These are phyloP conservation scores for Agrocybe pediades DNA, from an alignment of 768 basidiomycete genomes.

Conservation along the genomic window DNA sequence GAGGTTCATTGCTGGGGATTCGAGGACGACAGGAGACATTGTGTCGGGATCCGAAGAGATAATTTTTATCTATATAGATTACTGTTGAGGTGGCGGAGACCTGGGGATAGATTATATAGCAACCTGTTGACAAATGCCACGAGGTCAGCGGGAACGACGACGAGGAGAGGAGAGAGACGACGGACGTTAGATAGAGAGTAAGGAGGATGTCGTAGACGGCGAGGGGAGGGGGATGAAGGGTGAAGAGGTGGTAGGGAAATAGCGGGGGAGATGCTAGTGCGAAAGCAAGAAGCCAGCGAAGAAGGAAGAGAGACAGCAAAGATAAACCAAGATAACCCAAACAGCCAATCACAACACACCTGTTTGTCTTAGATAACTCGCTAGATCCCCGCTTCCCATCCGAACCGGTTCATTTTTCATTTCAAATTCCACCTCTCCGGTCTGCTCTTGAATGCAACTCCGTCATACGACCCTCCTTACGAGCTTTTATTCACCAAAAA, in stretches of 20 bases:
- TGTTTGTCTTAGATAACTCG: slow-evolving; percentile 31
- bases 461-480: neutral
- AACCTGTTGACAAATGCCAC: slow-evolving; percentile 6
- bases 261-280: slow-evolving; percentile 21
- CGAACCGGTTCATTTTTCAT: slow-evolving; percentile 9
- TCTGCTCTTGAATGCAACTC: neutral
- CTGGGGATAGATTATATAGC: slow-evolving; percentile 9
- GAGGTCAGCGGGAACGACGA: slow-evolving; percentile 1
- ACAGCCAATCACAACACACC: slow-evolving; percentile 34
- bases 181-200: neutral
- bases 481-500: no score
- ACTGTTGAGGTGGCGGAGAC: slow-evolving; percentile 3
- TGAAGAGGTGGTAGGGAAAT: slow-evolving; percentile 7
- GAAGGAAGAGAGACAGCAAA: slow-evolving; percentile 15
- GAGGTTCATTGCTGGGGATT: slow-evolving; percentile 53
- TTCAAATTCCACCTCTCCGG: neutral
- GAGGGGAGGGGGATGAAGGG: slow-evolving; percentile 10
- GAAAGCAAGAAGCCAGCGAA: slow-evolving; percentile 21
- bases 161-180: neutral
- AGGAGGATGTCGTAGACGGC: slow-evolving; percentile 13
- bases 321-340: slow-evolving; percentile 30
- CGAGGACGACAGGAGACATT: slow-evolving; percentile 62
- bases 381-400: slow-evolving; percentile 10
- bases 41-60: slow-evolving; percentile 1
- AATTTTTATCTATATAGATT: slow-evolving; percentile 12